Evolutionary conservation across 352 stramenopile genomes (phyloP).

Genomic region (Plasmopara halstedii): DNA sequence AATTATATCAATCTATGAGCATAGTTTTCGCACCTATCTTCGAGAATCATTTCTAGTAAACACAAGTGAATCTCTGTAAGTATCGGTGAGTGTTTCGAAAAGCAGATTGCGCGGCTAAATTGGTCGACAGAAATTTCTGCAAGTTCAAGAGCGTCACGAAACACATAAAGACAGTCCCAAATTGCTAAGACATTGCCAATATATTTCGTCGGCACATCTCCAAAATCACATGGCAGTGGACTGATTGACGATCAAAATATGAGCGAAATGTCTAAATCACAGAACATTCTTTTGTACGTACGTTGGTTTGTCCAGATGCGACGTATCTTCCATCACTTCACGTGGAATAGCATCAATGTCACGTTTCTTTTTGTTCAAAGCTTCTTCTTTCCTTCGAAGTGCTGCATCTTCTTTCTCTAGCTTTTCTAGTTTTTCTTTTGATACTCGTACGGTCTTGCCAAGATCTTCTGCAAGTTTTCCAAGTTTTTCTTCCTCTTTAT

Average conservation of each 20-base stretch:
- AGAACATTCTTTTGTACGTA: slow-evolving; percentile 26
- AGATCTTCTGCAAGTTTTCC: slow-evolving; percentile 72
- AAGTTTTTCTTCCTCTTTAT: slow-evolving; percentile 83
- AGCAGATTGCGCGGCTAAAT: slow-evolving; percentile 40
- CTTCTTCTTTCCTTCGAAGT: slow-evolving; percentile 74
- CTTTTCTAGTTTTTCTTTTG: slow-evolving; percentile 81
- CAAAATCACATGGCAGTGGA: slow-evolving; percentile 46
- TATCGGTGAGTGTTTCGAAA: slow-evolving; percentile 37
- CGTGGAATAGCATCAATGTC: slow-evolving; percentile 36
- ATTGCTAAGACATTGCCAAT: slow-evolving; percentile 55
- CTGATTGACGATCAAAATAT: slow-evolving; percentile 16
- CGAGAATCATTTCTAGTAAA: slow-evolving; percentile 70
- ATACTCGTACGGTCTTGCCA: slow-evolving; percentile 57
- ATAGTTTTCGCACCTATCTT: slow-evolving; percentile 35
- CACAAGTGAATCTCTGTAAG: slow-evolving; percentile 81
- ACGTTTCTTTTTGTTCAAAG: slow-evolving; percentile 75
- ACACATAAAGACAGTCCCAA: slow-evolving; percentile 78
- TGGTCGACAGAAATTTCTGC: slow-evolving; percentile 58
- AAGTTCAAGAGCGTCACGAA: slow-evolving; percentile 54
- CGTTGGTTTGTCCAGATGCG: slow-evolving; percentile 50
- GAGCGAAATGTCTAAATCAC: not conserved
- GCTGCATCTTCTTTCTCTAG: slow-evolving; percentile 79
- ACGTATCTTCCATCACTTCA: slow-evolving; percentile 30
- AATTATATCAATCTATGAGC: not conserved
- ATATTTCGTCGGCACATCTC: slow-evolving; percentile 31